phyloP scores from a whole-genome alignment of 352 stramenopile species.

The Pythium rhizo-oryzae region DNA sequence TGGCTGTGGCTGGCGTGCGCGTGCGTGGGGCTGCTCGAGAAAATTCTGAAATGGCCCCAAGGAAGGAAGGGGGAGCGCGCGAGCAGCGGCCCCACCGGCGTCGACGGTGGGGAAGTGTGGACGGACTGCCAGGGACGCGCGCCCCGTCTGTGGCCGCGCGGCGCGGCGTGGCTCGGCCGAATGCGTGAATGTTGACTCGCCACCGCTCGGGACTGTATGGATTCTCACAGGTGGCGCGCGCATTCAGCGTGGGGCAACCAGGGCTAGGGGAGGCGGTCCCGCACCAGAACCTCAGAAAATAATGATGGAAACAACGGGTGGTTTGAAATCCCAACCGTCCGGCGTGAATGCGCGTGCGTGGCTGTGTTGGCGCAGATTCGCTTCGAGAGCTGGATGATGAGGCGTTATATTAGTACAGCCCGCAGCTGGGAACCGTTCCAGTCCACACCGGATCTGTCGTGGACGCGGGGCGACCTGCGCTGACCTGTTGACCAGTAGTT shows the following conservation, averaged over 20 bases:
- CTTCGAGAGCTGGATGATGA: too few relatives aligned
- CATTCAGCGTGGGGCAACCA: conserved; percentile 17
- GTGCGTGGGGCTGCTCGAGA: conserved; percentile 17
- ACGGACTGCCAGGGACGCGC: neutral
- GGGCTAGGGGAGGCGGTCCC: conserved; percentile 15
- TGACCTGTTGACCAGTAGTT: conserved; percentile 5
- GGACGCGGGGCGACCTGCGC: neutral
- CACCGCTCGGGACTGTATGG: neutral
- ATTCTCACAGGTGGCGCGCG: conserved; percentile 24
- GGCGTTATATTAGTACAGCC: neutral
- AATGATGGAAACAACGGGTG: conserved; percentile 5
- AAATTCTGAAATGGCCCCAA: conserved; percentile 33
- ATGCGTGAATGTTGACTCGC: conserved; percentile 21
- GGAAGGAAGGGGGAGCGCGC: conserved; percentile 1
- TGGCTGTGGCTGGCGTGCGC: conserved; percentile 2
- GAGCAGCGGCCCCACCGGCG: neutral
- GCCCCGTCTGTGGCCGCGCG: conserved; percentile 10
- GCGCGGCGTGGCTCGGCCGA: neutral
- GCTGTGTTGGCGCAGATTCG: neutral
- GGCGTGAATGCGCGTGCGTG: conserved; percentile 4
- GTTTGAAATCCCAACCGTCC: neutral
- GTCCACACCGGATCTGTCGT: neutral
- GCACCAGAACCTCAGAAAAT: conserved; percentile 24
- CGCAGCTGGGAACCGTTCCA: too few relatives aligned
- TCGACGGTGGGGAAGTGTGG: neutral